Base-by-base conservation (phyloP, 177 flowering plant genomes). In the Vitis hybrid region DNA sequence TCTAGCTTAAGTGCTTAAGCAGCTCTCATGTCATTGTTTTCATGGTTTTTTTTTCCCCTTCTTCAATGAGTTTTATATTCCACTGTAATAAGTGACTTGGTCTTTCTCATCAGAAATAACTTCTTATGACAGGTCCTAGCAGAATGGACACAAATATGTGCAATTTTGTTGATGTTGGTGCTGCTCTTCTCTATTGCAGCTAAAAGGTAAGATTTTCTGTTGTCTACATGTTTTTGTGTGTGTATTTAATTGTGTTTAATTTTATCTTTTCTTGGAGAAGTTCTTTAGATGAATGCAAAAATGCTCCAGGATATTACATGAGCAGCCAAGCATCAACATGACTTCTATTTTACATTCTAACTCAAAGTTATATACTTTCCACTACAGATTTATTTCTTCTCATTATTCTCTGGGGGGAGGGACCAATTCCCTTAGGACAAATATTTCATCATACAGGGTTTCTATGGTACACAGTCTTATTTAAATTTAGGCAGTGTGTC, bases 401-500 rank as follows among this genome's bases (percentile, higher is more conserved):
- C 65, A 73, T 70, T 45, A 61, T 70, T 29, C 53, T 20, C 50
- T 60, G 20, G 74, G 74, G 70, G 81, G 65, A 67, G 80, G 76
- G 9, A 29, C 52, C 53, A 20, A 64, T 74, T 71, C 87, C 66
- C 58, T 85, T 33, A 83, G 94, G 77, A 63, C 67, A 73, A 69
- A 66, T 65, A 68, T 92, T 59, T 87, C 95, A 58, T 86, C 97
- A 18, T 94, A 85, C 79, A 84, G 98, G 77, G 95, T 94, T 67
- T 58, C 75, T 5, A 70, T 81, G 94, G 98, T 94, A 86, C 62
- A 58, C 62, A 58, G 62, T 71, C 64, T 60, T n/a, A 61, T 59
- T 49, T 60, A 26, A 26, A 12, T 15, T 14, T 5, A 22, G 18
- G 7, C 51, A 29, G 55, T 13, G 55, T 18, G 45, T 29, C 51